Percentiles rank a stretch among this genome's conserved stretches.
phyloP scores from a whole-genome alignment of 768 basidiomycete genomes.

The Tylopilus vinaceipallidus region DNA sequence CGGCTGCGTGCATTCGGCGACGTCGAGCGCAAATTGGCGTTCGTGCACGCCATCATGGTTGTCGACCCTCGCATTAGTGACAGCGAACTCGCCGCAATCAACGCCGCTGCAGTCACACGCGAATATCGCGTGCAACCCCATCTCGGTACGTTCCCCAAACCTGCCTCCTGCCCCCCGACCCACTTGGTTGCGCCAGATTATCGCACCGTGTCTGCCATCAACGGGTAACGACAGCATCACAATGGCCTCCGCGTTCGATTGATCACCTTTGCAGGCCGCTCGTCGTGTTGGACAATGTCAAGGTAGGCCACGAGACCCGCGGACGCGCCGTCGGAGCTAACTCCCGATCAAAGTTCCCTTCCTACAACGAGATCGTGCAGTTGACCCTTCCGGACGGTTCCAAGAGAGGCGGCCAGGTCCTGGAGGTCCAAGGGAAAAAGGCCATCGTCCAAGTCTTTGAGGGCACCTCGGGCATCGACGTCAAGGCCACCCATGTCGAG shows the following conservation, averaged over 20 bases:
- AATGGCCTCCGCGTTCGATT: constrained; percentile 3
- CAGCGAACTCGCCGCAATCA: constrained; percentile 73
- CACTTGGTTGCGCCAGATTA: constrained; percentile 60
- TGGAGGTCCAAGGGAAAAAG: constrained; percentile 98
- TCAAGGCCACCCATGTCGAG: constrained; percentile 95
- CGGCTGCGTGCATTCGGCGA: constrained; percentile 8
- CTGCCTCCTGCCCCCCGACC: constrained; percentile 3
- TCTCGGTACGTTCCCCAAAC: constrained; percentile 53
- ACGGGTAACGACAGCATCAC: constrained; percentile 62
- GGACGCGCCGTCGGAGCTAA: constrained; percentile 14
- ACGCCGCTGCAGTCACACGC: constrained; percentile 85
- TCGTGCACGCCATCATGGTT: constrained; percentile 28
- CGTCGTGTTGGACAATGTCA: constrained; percentile 97
- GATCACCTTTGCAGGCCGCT: constrained; percentile 64
- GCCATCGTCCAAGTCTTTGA: constrained; percentile 99
- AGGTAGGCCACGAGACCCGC: constrained; percentile 45
- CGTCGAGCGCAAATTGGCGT: constrained; percentile 10
- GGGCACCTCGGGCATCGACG: constrained; percentile 96
- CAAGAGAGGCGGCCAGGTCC: constrained; percentile 93
- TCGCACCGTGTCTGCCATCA: constrained; percentile 97
- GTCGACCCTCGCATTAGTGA: constrained; percentile 64
- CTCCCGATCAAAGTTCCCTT: constrained; percentile 71
- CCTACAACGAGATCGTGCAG: constrained; percentile 98
- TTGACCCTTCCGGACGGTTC: constrained; percentile 94
- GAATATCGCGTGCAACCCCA: constrained; percentile 89